Evolutionary conservation across 2,329 filamentous ascomycete species (phyloP).

Genomic region (Cladophialophora psammophila): DNA sequence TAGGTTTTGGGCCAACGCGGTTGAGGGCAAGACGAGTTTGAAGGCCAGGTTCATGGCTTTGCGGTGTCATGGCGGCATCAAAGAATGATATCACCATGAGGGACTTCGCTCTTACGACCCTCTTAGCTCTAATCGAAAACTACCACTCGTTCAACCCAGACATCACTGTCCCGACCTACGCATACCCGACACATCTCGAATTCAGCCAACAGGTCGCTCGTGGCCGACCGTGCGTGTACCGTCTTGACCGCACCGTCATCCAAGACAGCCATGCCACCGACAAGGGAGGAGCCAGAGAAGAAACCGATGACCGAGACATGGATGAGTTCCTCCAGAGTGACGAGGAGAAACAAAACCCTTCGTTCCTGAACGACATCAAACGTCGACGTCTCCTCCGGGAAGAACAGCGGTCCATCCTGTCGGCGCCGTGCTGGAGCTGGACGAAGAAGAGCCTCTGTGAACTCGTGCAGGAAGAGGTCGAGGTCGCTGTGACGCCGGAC

Average conservation of each 20-base stretch:
- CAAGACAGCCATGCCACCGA: not conserved
- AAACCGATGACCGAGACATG: not conserved
- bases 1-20: no score
- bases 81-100: not conserved
- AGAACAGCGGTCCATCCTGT: conserved; percentile 19
- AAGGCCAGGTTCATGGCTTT: not conserved
- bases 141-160: conserved; percentile 39
- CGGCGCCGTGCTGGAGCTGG: conserved; percentile 36
- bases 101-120: conserved; percentile 9
- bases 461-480: conserved; percentile 32
- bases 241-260: conserved; percentile 18
- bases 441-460: conserved; percentile 29
- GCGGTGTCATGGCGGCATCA: not conserved
- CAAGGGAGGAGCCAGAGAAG: not conserved
- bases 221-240: conserved; percentile 36
- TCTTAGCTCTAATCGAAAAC: conserved; percentile 36
- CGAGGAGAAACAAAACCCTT: not conserved
- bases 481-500: conserved; percentile 40
- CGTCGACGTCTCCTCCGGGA: conserved; percentile 5
- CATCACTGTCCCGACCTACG: conserved; percentile 21
- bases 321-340: no score
- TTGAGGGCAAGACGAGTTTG: no score
- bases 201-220: conserved; percentile 39
- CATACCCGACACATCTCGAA: conserved; percentile 35
- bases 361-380: not conserved